Evolutionary conservation across 116 monocot genomes (phyloP).

Genomic region (Posidonia oceanica): DNA sequence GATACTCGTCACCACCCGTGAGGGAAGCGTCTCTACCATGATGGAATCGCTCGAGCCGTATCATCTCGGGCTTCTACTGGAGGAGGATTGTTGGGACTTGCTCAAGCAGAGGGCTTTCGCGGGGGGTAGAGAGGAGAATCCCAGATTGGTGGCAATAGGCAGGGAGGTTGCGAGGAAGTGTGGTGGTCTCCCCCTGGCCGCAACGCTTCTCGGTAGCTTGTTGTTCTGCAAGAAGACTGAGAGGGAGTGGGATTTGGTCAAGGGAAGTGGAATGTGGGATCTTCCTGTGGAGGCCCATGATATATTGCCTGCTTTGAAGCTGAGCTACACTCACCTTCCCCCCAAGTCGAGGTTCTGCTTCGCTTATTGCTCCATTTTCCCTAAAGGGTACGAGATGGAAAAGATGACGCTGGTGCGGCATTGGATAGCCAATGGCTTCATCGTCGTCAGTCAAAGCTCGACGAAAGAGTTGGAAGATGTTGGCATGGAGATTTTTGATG

Average conservation of each 20-base stretch:
- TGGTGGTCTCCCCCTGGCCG: constrained; percentile 3
- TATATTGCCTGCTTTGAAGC: background rate
- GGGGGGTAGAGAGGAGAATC: background rate
- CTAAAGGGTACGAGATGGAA: background rate
- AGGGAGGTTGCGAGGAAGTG: constrained; percentile 5
- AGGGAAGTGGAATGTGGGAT: background rate
- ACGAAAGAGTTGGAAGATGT: background rate
- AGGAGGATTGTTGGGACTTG: background rate
- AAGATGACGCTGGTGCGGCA: constrained; percentile 4
- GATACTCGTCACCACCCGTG: constrained; percentile 8
- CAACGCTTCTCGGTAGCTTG: constrained; percentile 2
- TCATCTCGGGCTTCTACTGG: background rate
- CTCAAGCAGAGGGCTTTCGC: background rate
- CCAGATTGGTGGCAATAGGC: background rate
- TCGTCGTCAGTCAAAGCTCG: background rate
- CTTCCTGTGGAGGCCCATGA: background rate
- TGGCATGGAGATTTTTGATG: constrained; percentile 8
- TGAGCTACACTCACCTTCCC: constrained; percentile 10
- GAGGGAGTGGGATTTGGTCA: background rate
- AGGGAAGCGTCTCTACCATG: background rate
- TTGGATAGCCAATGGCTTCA: constrained; percentile 18
- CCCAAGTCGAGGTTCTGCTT: constrained; percentile 6
- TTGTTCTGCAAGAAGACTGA: background rate
- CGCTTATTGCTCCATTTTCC: constrained; percentile 13
- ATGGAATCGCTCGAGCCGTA: background rate